Evolutionary conservation across 345 rosid species (phyloP).

Genomic region (Eucalyptus albens): DNA sequence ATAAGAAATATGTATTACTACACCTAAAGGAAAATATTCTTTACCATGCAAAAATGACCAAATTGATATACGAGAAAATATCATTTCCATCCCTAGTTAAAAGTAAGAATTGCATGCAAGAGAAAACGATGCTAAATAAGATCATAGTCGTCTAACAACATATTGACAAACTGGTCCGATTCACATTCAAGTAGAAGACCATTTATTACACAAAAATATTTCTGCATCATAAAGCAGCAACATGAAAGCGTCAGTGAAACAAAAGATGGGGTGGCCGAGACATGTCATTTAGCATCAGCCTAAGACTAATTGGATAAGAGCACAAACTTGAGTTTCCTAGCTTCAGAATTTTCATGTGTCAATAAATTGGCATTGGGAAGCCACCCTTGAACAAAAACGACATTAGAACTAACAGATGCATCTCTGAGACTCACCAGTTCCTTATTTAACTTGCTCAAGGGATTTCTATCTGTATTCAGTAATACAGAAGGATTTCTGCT

Average conservation of each 20-base stretch:
- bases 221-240: not conserved
- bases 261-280: not conserved
- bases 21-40: not conserved
- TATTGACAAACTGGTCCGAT: not conserved
- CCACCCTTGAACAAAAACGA: not conserved
- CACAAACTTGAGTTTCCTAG: not conserved
- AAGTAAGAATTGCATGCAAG: not conserved
- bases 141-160: not conserved
- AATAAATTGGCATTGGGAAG: not conserved
- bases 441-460: constrained; percentile 6
- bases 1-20: not conserved
- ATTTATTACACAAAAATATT: not conserved
- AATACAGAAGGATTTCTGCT: constrained; percentile 3
- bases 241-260: not conserved
- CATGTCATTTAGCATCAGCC: not conserved
- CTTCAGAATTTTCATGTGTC: not conserved
- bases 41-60: not conserved
- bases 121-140: not conserved
- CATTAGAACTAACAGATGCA: not conserved
- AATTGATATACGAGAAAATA: not conserved
- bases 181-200: not conserved
- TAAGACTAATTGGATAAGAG: not conserved
- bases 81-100: not conserved
- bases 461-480: constrained; percentile 7
- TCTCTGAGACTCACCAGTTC: constrained; percentile 27